phyloP scores from a whole-genome alignment of 805 yeast species.

The Starmerella apicola region DNA sequence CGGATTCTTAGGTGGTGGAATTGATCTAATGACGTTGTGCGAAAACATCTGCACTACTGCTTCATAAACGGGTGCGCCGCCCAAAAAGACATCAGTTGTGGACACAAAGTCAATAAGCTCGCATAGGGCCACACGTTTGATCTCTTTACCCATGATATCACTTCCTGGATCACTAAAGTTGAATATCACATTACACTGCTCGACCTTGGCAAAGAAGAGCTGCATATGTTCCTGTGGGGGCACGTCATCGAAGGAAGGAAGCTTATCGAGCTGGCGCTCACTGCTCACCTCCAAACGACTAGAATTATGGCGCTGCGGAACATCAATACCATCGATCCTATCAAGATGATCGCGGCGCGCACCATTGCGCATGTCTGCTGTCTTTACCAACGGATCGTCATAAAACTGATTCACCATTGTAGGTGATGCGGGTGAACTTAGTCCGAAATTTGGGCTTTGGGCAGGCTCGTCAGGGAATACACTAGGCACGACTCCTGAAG shows the following conservation, averaged over 20 bases:
- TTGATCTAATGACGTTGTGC: constrained; percentile 80
- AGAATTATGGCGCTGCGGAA: constrained; percentile 85
- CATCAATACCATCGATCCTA: constrained; percentile 63
- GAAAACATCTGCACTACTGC: constrained; percentile 85
- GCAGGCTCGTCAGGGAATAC: too few relatives aligned
- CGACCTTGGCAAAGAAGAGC: constrained; percentile 74
- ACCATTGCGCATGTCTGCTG: background rate
- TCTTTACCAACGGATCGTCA: too few relatives aligned
- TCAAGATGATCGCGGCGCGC: constrained; percentile 31
- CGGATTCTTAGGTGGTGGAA: constrained; percentile 97
- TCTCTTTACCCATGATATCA: constrained; percentile 85
- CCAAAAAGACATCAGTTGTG: constrained; percentile 58
- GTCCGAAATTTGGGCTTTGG: too few relatives aligned
- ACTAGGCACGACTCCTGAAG: too few relatives aligned
- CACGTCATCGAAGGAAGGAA: constrained; percentile 83
- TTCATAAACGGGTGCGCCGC: constrained; percentile 81
- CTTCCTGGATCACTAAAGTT: constrained; percentile 89
- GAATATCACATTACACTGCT: constrained; percentile 88
- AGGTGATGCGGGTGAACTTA: too few relatives aligned
- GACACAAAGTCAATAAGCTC: constrained; percentile 83
- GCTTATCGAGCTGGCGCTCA: constrained; percentile 51
- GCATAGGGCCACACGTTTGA: constrained; percentile 73
- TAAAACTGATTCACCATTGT: too few relatives aligned
- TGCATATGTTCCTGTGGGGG: constrained; percentile 67
- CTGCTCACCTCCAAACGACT: constrained; percentile 77